Evolutionary conservation across 441 rosid species (phyloP).

Genomic region (Pelargonium australe): DNA sequence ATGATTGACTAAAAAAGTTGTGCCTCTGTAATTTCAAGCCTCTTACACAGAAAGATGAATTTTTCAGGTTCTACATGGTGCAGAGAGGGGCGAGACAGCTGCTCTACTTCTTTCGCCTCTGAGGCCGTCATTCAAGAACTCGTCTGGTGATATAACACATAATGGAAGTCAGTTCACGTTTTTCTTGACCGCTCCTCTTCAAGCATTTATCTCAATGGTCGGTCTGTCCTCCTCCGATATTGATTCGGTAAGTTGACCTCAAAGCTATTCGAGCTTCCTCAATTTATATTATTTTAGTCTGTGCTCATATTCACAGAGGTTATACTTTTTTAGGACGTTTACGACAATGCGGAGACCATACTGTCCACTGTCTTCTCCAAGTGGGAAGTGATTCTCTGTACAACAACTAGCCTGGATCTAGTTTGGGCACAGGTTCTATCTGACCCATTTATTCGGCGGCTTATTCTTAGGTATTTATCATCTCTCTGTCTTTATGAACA

Average conservation of each 20-base stretch:
- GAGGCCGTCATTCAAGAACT: conserved; percentile 47
- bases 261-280: background rate
- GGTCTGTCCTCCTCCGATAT: conserved; percentile 45
- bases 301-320: background rate
- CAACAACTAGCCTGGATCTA: conserved; percentile 59
- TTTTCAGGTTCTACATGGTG: conserved; percentile 65
- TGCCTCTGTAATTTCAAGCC: background rate
- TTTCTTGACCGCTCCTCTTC: conserved; percentile 80
- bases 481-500: background rate
- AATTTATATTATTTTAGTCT: background rate
- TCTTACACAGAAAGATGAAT: conserved; percentile 20
- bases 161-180: conserved; percentile 81
- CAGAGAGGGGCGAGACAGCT: conserved; percentile 82
- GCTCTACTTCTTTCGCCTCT: conserved; percentile 80
- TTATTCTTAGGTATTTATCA: conserved; percentile 65
- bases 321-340: conserved; percentile 43
- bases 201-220: conserved; percentile 75
- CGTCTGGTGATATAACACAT: conserved; percentile 30
- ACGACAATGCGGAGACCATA: conserved; percentile 57
- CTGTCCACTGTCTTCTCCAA: conserved; percentile 63
- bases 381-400: conserved; percentile 82
- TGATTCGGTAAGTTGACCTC: conserved; percentile 43
- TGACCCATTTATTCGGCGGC: conserved; percentile 79
- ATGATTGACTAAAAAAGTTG: background rate
- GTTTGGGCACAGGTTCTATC: conserved; percentile 90